Percentiles rank a stretch among this genome's conserved stretches.
Conservation (phyloP, 1,284 basidiomycete genomes). For the Tylopilus orsonianus region DNA sequence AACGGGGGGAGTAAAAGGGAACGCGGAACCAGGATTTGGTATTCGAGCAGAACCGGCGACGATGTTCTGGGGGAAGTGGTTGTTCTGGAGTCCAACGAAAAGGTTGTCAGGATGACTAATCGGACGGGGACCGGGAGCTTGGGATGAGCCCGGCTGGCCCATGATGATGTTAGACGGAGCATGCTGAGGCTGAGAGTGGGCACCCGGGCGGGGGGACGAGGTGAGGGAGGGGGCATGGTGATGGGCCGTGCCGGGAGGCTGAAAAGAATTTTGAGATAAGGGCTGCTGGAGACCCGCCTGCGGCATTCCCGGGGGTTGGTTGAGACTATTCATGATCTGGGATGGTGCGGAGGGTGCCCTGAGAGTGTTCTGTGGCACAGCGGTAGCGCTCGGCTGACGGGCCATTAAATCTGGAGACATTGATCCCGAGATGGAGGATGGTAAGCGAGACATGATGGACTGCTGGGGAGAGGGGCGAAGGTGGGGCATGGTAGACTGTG, state of each 20-base stretch:
- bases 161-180: slow-evolving; percentile 42
- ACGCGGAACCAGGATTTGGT: slow-evolving; percentile 36
- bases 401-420: slow-evolving; percentile 44
- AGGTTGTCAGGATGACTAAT: slow-evolving; percentile 48
- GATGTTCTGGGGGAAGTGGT: slow-evolving; percentile 42
- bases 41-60: slow-evolving; percentile 38
- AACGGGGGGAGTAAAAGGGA: slow-evolving; percentile 43
- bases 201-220: slow-evolving; percentile 47
- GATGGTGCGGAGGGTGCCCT: slow-evolving; percentile 41
- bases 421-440: slow-evolving; percentile 41
- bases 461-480: slow-evolving; percentile 35
- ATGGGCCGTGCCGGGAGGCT: slow-evolving; percentile 33
- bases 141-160: slow-evolving; percentile 44
- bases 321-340: slow-evolving; percentile 51
- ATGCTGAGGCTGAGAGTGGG: slow-evolving; percentile 41
- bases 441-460: slow-evolving; percentile 34
- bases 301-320: slow-evolving; percentile 43
- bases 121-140: slow-evolving; percentile 42
- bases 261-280: slow-evolving; percentile 47
- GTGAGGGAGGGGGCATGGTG: slow-evolving; percentile 40
- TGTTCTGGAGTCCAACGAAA: slow-evolving; percentile 44
- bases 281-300: slow-evolving; percentile 38
- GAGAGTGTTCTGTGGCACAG: slow-evolving; percentile 40
- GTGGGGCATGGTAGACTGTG: slow-evolving; percentile 40
- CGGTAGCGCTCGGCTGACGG: slow-evolving; percentile 37